A percentile compares a stretch with the other conserved stretches of the same genome.
Conservation (phyloP, 2,329 filamentous ascomycete genomes). For the Davidsoniella neocaledoniae region DNA sequence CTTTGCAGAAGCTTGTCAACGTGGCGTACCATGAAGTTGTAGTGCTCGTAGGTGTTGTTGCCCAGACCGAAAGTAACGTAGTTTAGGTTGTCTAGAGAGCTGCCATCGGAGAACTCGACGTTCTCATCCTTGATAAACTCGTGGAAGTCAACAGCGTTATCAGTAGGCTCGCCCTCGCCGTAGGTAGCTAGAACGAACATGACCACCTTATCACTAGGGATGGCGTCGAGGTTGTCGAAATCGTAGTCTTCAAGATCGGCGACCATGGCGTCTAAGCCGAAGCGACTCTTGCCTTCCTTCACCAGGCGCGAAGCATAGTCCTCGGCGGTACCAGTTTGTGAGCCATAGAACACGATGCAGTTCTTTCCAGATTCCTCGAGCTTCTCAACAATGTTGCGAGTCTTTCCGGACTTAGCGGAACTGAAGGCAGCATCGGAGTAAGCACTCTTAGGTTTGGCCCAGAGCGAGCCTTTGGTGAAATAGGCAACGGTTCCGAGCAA, state of each 20-base stretch:
- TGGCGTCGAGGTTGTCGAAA: constrained; percentile 77
- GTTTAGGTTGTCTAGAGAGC: constrained; percentile 64
- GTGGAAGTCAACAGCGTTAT: constrained; percentile 98
- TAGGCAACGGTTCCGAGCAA: constrained; percentile 81
- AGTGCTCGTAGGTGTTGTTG: constrained; percentile 99
- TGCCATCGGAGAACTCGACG: constrained; percentile 58
- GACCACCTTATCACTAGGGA: constrained; percentile 78
- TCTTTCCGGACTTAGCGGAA: constrained; percentile 62
- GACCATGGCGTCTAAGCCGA: constrained; percentile 94
- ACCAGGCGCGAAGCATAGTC: constrained; percentile 92
- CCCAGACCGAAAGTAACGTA: constrained; percentile 92
- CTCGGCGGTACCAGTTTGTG: constrained; percentile 94
- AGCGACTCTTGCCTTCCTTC: constrained; percentile 93
- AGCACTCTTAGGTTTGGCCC: constrained; percentile 76
- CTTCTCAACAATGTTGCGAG: constrained; percentile 85
- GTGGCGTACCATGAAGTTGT: constrained; percentile 95
- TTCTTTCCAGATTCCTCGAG: constrained; percentile 94
- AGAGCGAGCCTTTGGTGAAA: constrained; percentile 93
- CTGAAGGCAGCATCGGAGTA: constrained; percentile 60
- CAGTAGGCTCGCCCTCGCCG: constrained; percentile 93
- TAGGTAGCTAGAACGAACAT: constrained; percentile 97
- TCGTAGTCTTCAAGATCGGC: constrained; percentile 97
- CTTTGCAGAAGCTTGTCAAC: constrained; percentile 68
- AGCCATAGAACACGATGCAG: constrained; percentile 96
- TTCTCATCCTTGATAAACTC: constrained; percentile 83